Evolutionary conservation across 257 asterid genomes (phyloP).

Genomic region (Verbascum thapsus): DNA sequence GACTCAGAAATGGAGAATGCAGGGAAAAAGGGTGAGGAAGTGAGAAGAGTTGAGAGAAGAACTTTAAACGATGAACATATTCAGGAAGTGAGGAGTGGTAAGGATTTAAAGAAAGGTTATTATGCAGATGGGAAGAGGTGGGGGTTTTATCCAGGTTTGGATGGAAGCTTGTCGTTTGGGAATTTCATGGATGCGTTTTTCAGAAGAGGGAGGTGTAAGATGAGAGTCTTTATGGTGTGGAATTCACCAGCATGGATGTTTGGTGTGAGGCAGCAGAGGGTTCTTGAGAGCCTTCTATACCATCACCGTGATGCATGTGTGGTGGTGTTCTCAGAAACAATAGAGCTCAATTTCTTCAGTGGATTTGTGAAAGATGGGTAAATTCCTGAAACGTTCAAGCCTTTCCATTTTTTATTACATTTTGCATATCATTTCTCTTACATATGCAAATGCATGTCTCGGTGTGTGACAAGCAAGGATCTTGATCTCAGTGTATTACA

Average conservation of each 20-base stretch:
- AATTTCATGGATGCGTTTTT: constrained; percentile 83
- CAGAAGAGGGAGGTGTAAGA: constrained; percentile 65
- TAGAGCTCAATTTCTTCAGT: constrained; percentile 88
- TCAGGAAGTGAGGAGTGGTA: constrained; percentile 31
- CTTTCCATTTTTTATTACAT: neutral
- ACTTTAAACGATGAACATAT: constrained; percentile 49
- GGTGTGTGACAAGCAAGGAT: constrained; percentile 5
- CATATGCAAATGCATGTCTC: neutral
- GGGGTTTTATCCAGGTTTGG: constrained; percentile 92
- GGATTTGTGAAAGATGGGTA: constrained; percentile 82
- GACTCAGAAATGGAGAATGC: constrained; percentile 29
- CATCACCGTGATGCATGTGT: constrained; percentile 80
- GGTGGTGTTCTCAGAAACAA: constrained; percentile 88
- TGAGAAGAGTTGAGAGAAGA: constrained; percentile 49
- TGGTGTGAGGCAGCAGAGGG: constrained; percentile 88
- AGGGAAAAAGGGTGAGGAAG: constrained; percentile 36
- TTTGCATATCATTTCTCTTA: constrained; percentile 3
- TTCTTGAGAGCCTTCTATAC: constrained; percentile 79
- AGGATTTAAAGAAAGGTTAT: constrained; percentile 44
- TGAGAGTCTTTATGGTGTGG: constrained; percentile 93
- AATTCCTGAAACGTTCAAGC: constrained; percentile 16
- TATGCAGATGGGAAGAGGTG: constrained; percentile 94
- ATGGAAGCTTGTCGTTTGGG: constrained; percentile 60
- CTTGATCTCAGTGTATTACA: neutral
- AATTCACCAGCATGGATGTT: constrained; percentile 97